Conservation (phyloP, 768 basidiomycete species). For the Gymnopilus dilepis region DNA sequence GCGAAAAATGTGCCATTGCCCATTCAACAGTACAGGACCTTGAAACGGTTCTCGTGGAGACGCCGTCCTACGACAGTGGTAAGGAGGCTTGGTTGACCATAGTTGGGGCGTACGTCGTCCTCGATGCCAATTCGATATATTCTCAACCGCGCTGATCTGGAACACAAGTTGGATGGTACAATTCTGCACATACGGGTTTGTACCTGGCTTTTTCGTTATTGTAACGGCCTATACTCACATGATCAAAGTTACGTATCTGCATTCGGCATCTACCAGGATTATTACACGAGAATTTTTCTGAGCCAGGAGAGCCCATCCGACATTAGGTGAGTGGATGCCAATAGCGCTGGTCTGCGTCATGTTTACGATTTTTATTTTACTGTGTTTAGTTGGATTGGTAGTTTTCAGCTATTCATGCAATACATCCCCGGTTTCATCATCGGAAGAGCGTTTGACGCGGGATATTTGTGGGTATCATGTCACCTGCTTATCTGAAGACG, state of each 20-base stretch:
- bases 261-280: slow-evolving; percentile 55
- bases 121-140: neutral
- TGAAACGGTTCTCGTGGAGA: neutral
- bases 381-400: slow-evolving; percentile 51
- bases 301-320: slow-evolving; percentile 46
- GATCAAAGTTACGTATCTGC: slow-evolving; percentile 44
- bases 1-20: slow-evolving; percentile 5
- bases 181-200: slow-evolving; percentile 53
- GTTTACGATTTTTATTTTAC: neutral
- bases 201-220: neutral
- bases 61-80: slow-evolving; percentile 31
- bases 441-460: slow-evolving; percentile 50
- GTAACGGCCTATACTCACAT: slow-evolving; percentile 8
- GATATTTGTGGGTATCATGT: slow-evolving; percentile 46
- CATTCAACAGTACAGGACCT: neutral
- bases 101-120: slow-evolving; percentile 44
- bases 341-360: neutral
- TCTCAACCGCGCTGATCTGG: neutral
- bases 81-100: slow-evolving; percentile 49
- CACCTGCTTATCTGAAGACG: slow-evolving; percentile 14
- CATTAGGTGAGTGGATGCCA: slow-evolving; percentile 41
- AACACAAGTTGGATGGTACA: slow-evolving; percentile 44
- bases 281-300: slow-evolving; percentile 47
- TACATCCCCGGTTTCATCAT: slow-evolving; percentile 45
- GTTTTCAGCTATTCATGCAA: slow-evolving; percentile 51